Conservation (phyloP, 495 filamentous ascomycete genomes). For the Aspergillus bridgeri region DNA sequence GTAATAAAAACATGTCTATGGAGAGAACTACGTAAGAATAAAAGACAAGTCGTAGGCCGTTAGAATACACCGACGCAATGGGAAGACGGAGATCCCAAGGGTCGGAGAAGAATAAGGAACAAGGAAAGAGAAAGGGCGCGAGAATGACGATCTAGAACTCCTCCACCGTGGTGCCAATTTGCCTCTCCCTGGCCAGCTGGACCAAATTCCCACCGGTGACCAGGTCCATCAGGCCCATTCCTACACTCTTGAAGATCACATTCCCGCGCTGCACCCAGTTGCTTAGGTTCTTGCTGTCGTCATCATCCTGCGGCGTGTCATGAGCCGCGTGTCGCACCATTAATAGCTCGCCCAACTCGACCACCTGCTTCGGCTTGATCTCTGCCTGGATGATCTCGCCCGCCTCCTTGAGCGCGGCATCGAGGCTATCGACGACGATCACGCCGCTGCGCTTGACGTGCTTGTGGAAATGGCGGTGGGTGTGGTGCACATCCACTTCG, state of each 20-base stretch:
- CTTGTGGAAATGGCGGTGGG: constrained; percentile 62
- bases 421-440: constrained; percentile 77
- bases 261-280: constrained; percentile 78
- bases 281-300: constrained; percentile 53
- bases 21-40: not conserved
- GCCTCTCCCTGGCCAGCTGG: constrained; percentile 65
- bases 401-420: constrained; percentile 76
- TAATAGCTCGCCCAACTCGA: constrained; percentile 82
- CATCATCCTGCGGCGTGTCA: constrained; percentile 32
- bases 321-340: constrained; percentile 58
- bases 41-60: not conserved
- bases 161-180: constrained; percentile 68
- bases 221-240: constrained; percentile 47
- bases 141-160: constrained; percentile 32
- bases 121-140: not conserved
- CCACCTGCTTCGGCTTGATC: constrained; percentile 65
- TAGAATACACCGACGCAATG: not conserved
- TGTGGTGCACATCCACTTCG: constrained; percentile 54
- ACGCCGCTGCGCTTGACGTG: constrained; percentile 70
- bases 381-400: constrained; percentile 85
- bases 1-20: not conserved
- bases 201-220: constrained; percentile 74
- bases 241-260: constrained; percentile 55
- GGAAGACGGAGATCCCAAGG: too few relatives aligned
- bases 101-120: too few relatives aligned